Conservation (phyloP, 345 rosid genomes). For the Viola odorata region DNA sequence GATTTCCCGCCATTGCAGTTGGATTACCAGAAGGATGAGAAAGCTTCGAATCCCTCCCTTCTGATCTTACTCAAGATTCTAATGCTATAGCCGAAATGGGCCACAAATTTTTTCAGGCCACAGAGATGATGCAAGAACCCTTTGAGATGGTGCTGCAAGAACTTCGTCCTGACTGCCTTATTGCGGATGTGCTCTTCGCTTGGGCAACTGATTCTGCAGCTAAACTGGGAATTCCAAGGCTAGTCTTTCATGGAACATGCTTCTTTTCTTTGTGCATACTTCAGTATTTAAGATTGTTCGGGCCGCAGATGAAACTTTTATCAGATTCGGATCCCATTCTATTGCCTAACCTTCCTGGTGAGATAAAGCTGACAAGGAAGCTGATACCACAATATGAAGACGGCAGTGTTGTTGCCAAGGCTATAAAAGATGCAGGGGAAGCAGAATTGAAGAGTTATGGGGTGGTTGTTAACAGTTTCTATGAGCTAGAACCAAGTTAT, state of each 20-base stretch:
- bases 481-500: slow-evolving; percentile 60
- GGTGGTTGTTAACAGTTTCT: slow-evolving; percentile 60
- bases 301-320: slow-evolving; percentile 19
- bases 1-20: slow-evolving; percentile 36
- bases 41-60: background rate
- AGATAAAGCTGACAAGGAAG: slow-evolving; percentile 16
- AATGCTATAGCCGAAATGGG: background rate
- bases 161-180: slow-evolving; percentile 19
- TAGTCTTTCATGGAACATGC: slow-evolving; percentile 32
- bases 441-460: slow-evolving; percentile 52
- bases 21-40: slow-evolving; percentile 27
- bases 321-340: slow-evolving; percentile 29
- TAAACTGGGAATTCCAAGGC: slow-evolving; percentile 31
- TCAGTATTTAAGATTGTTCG: slow-evolving; percentile 1
- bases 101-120: slow-evolving; percentile 8
- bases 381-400: slow-evolving; percentile 4
- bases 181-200: slow-evolving; percentile 28
- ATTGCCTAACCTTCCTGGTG: slow-evolving; percentile 31
- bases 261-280: slow-evolving; percentile 13
- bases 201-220: slow-evolving; percentile 28
- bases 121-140: slow-evolving; percentile 19
- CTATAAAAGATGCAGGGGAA: slow-evolving; percentile 18
- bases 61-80: background rate
- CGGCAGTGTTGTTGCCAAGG: slow-evolving; percentile 10
- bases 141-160: slow-evolving; percentile 21